These are phyloP conservation scores for Tanozyma kutaoensis DNA, from an alignment of 805 yeast species.

Conservation along the genomic window DNA sequence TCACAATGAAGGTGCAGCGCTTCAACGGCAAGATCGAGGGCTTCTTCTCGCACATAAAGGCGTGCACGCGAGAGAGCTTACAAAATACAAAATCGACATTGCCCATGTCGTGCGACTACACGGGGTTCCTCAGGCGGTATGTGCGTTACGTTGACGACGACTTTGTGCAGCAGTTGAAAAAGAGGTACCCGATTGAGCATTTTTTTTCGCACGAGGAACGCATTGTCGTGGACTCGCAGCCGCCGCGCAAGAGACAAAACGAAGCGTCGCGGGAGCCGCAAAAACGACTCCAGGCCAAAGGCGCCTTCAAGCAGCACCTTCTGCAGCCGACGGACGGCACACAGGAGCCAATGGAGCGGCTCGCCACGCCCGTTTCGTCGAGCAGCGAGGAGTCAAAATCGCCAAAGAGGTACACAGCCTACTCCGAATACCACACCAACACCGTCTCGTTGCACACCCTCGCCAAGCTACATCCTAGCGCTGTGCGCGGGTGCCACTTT, in stretches of 20 bases:
- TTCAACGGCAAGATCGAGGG: constrained; percentile 4
- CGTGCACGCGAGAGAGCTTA: constrained; percentile 1
- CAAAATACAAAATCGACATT: not conserved
- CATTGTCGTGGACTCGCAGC: too few relatives aligned
- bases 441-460: not conserved
- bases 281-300: not conserved
- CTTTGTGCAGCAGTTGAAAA: constrained; percentile 1
- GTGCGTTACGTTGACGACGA: not conserved
- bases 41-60: constrained; percentile 1
- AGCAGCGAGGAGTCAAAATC: not conserved
- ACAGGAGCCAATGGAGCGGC: not conserved
- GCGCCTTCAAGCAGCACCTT: not conserved
- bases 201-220: not conserved
- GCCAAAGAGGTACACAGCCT: not conserved
- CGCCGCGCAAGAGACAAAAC: not conserved
- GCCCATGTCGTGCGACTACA: not conserved
- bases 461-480: not conserved
- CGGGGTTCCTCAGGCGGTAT: constrained; percentile 1
- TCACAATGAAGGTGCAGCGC: not conserved
- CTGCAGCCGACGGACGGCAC: too few relatives aligned
- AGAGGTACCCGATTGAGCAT: constrained; percentile 1
- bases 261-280: not conserved
- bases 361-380: not conserved
- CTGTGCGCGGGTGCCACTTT: constrained; percentile 1
- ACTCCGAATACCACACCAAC: not conserved